These are phyloP conservation scores for Beauveria sp. DNA, from an alignment of 2,329 filamentous ascomycete species.

Conservation along the genomic window DNA sequence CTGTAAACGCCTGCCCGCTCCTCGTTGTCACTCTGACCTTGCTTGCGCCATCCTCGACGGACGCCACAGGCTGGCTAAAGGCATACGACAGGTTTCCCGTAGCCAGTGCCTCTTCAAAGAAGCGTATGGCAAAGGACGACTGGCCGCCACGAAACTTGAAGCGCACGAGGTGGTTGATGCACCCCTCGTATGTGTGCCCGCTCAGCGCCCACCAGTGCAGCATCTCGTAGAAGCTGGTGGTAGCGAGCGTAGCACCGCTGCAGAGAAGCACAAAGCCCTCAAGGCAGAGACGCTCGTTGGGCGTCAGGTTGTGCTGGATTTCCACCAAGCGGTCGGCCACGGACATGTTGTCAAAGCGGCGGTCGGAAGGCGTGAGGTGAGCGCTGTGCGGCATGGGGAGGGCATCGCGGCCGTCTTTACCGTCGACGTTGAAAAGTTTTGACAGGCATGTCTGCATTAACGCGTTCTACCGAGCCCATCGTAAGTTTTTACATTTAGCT, in stretches of 20 bases:
- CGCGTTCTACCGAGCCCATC: conserved; percentile 15
- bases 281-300: conserved; percentile 31
- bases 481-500: not conserved
- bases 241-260: conserved; percentile 34
- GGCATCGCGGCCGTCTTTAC: conserved; percentile 26
- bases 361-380: conserved; percentile 23
- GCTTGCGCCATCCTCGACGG: conserved; percentile 20
- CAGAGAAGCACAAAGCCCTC: conserved; percentile 35
- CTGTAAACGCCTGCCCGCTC: conserved; percentile 22
- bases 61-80: conserved; percentile 31
- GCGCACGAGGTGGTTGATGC: conserved; percentile 30
- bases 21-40: conserved; percentile 27
- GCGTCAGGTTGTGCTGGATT: conserved; percentile 30
- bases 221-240: conserved; percentile 38
- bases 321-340: conserved; percentile 33
- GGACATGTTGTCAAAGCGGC: conserved; percentile 32
- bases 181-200: conserved; percentile 32
- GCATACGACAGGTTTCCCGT: conserved; percentile 32
- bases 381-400: conserved; percentile 34
- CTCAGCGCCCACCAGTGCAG: conserved; percentile 40
- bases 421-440: conserved; percentile 41
- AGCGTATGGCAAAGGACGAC: conserved; percentile 35
- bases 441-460: conserved; percentile 26
- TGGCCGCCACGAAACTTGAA: conserved; percentile 37
- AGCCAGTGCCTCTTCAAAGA: conserved; percentile 34